phyloP scores from a whole-genome alignment of 208 protist genomes.

The Trichomonas vaginalis region DNA sequence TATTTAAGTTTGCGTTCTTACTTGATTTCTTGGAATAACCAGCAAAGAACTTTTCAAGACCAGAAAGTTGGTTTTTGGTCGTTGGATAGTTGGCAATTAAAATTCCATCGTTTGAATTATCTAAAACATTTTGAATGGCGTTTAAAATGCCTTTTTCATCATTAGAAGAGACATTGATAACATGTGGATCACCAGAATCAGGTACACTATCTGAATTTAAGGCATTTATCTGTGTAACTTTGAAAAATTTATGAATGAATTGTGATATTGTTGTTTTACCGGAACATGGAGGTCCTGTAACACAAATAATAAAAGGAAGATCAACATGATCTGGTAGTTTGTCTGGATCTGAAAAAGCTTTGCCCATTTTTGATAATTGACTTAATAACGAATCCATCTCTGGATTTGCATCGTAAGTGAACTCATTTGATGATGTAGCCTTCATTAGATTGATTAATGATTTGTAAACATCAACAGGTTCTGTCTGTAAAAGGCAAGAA shows the following conservation, averaged over 20 bases:
- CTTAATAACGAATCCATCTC: not conserved
- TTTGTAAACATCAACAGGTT: not conserved
- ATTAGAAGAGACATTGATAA: not conserved
- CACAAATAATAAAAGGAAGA: not conserved
- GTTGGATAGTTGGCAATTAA: not conserved
- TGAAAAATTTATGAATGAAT: not conserved
- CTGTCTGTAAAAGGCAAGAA: not conserved
- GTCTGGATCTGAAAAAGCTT: not conserved
- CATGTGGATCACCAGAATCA: not conserved
- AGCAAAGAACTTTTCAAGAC: not conserved
- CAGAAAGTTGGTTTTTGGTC: not conserved
- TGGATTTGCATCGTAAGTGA: not conserved
- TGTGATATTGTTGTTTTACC: not conserved
- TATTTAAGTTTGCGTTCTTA: not conserved
- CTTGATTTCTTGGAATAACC: not conserved
- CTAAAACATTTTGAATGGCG: not conserved
- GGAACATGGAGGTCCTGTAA: not conserved
- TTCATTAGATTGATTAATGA: not conserved
- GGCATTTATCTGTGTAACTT: not conserved
- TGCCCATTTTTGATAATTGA: not conserved
- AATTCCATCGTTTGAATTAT: not conserved
- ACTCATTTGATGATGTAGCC: not conserved
- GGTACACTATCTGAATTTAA: not conserved
- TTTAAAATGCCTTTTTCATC: not conserved
- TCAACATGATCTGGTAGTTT: not conserved